Percentiles rank a stretch among this genome's conserved stretches.
phyloP scores from a whole-genome alignment of 176 grass and related monocot species.

The Oryza rufipogon region DNA sequence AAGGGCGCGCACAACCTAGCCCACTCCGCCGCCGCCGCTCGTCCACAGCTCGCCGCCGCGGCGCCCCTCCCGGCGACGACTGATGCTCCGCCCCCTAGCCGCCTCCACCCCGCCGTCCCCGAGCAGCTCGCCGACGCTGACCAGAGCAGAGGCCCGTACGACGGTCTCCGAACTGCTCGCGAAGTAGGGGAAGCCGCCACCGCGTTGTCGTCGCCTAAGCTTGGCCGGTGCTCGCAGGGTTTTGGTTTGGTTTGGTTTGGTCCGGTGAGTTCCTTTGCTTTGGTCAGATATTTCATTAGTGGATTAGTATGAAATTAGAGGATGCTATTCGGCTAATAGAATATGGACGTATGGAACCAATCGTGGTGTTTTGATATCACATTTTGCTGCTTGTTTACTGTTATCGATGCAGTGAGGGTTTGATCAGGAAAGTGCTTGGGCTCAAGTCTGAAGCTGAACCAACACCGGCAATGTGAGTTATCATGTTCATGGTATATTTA shows the following conservation, averaged over 20 bases:
- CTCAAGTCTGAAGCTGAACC: background rate
- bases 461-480: constrained; percentile 34
- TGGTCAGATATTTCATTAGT: background rate
- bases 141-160: too few relatives aligned
- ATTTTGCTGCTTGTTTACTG: background rate
- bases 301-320: background rate
- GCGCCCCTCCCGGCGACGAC: background rate
- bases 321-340: background rate
- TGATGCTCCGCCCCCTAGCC: background rate
- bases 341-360: background rate
- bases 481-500: background rate
- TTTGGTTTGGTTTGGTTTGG: background rate
- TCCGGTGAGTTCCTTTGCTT: background rate
- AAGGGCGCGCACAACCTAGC: background rate
- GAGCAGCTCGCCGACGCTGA: background rate
- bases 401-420: background rate
- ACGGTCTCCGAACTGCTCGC: background rate
- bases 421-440: background rate
- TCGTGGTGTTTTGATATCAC: background rate
- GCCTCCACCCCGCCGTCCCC: background rate
- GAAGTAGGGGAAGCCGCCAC: background rate
- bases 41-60: too few relatives aligned
- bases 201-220: background rate
- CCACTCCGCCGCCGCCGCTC: background rate
- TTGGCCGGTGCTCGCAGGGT: background rate